Evolutionary conservation across 192 early-diverging fungal species (phyloP), one percentile per base, ranked within the genome.

Genomic region (Pilobolus umbonatus): DNA sequence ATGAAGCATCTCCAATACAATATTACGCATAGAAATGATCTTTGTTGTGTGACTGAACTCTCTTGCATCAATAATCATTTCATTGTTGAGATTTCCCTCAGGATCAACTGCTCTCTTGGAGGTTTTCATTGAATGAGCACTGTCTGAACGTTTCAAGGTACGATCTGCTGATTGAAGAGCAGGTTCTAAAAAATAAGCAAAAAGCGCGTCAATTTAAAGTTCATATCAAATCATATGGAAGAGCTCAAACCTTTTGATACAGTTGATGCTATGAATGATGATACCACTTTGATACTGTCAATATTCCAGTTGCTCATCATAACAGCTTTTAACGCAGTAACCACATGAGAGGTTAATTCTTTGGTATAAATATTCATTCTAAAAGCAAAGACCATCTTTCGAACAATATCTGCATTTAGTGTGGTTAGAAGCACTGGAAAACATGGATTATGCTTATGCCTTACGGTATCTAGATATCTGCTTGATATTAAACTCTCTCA

Each of bases 1-100:
- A 24, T 82, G 69, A 9, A 87, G 58, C 82, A 85, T 87, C 49
- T 83, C 81, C 65, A 87, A 69, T 14, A 87, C 67, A 28, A 71
- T 68, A 34, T 62, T 68, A 29, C 67, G 46, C 67, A 68, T 68
- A 31, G 57, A 56, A 31, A 62, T 49, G 8, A 43, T 50, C 28
- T 45, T 64, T 21, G 31, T 36, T 7, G 9, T 26, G 4, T 47
- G 47, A 10, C 45, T 26, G 34, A 22, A 25, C n/a, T 44, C 28
- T 53, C 39, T 55, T 47, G 61, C 31, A 38, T 63, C 34, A 5
- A 55, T 44, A 5, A 63, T 38, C 43, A 63, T 25, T 43, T 61
- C 52, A 36, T 9, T 25, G 3, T 19, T 21, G 5, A 12, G 11
- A 38, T 14, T 35, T 6, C 34, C 50, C 24, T 61, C 49, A 34